Base-by-base conservation (phyloP, 1,139 yeast genomes). In the Geotrichum klebahnii region DNA sequence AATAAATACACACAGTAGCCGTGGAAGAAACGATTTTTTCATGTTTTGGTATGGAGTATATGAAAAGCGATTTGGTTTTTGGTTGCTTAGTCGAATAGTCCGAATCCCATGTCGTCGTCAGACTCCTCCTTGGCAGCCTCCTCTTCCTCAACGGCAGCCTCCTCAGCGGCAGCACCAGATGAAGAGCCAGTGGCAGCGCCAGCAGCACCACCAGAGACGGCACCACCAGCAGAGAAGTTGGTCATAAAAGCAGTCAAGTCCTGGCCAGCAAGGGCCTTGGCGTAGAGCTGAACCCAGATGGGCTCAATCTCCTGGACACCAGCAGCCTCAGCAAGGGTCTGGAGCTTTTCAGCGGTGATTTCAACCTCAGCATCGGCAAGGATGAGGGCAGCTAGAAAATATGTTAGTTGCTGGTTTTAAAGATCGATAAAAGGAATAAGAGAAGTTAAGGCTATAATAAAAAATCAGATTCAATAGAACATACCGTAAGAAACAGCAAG, bases 281-380 rank as follows among this genome's bases (percentile, higher is more conserved):
- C 88, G 65, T 88, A 82, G 75, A 89, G 82, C 76, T 87, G 55
- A 39, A 47, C 53, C 55, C 55, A 52, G 48, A 52, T 52, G 67
- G 76, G 71, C 70, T 89, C 96, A 69, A 87, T 84, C 22, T 57
- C 61, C 59, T 78, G 73, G 67, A 92, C 88, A 75, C 92, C 90
- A 67, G 96, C 96, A 66, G 96, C 90, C 74, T 82, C 76, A 75
- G 89, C 76, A 74, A 88, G 75, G 66, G 96, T 76, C 71, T 78
- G 72, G 71, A 92, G 80, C 83, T 89, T 89, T 75, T 89, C 96
- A 68, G 96, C 73, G 68, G 97, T 75, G 82, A 90, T 81, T 76
- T 88, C 97, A 72, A 88, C 79, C 71, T 89, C 97, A 68, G 96
- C 87, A 76, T 90, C 97, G 66, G 97, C 96, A 77, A 90, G 81